These are phyloP conservation scores for Potentilla sterilis DNA, from an alignment of 306 rosid genomes.

Conservation along the genomic window DNA sequence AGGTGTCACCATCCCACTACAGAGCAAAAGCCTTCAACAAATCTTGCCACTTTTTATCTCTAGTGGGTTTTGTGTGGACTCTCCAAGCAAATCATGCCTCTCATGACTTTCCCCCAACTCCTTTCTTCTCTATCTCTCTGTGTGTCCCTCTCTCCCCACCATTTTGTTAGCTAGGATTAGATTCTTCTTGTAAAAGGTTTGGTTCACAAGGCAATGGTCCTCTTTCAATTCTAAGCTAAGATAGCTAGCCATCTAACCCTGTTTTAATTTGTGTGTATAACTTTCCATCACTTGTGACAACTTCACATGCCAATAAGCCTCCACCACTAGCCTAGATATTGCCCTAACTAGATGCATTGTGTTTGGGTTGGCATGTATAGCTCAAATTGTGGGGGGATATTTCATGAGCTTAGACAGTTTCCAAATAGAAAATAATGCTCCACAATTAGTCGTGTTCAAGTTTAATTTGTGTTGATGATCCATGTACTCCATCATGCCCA, in stretches of 20 bases:
- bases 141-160: conserved; percentile 22
- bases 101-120: conserved; percentile 31
- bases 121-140: neutral
- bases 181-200: conserved; percentile 41
- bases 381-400: conserved; percentile 5
- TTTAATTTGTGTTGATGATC: conserved; percentile 22
- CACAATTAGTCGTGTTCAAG: conserved; percentile 3
- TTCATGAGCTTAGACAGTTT: conserved; percentile 17
- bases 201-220: conserved; percentile 45
- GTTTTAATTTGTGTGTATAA: conserved; percentile 5
- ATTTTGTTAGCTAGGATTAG: conserved; percentile 31
- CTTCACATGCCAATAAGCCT: conserved; percentile 46
- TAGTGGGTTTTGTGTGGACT: conserved; percentile 46
- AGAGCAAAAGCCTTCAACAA: conserved; percentile 29
- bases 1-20: conserved; percentile 32
- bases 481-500: conserved; percentile 35
- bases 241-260: conserved; percentile 25
- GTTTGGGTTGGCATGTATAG: neutral
- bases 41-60: conserved; percentile 28
- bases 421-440: neutral
- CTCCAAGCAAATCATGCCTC: conserved; percentile 41
- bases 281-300: conserved; percentile 37
- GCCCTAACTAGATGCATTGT: neutral
- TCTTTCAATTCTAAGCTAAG: conserved; percentile 20
- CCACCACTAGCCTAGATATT: conserved; percentile 28